Conservation (phyloP, 2,329 filamentous ascomycete species). For the Verticillium tricorpus region DNA sequence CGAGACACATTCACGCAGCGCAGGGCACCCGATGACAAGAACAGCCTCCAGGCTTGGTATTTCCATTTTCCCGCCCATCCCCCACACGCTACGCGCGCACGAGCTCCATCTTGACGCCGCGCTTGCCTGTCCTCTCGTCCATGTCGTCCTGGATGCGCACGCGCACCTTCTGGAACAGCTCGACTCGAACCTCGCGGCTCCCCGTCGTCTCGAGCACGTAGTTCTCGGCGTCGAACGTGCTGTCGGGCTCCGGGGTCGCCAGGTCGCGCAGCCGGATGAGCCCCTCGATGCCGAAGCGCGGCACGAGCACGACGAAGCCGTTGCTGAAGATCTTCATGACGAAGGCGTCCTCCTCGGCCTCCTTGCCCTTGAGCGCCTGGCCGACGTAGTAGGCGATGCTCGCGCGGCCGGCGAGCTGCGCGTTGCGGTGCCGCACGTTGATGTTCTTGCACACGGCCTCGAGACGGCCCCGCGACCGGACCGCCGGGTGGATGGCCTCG, state of each 20-base stretch:
- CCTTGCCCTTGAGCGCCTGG: constrained; percentile 78
- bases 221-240: constrained; percentile 78
- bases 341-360: constrained; percentile 83
- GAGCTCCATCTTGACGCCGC: constrained; percentile 76
- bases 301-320: constrained; percentile 94
- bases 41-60: background rate
- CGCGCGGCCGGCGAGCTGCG: constrained; percentile 88
- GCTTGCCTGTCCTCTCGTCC: constrained; percentile 94
- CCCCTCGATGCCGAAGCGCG: constrained; percentile 91
- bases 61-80: background rate
- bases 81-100: constrained; percentile 28
- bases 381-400: constrained; percentile 98
- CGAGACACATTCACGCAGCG: too few relatives aligned
- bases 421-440: constrained; percentile 94
- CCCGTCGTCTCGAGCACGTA: constrained; percentile 67
- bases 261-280: constrained; percentile 84
- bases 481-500: constrained; percentile 74
- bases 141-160: constrained; percentile 89
- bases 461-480: constrained; percentile 78
- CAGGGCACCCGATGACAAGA: background rate
- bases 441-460: constrained; percentile 97
- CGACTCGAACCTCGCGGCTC: constrained; percentile 55
- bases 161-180: constrained; percentile 87
- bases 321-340: constrained; percentile 98
- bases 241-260: constrained; percentile 70